Evolutionary conservation across 73 alveolate genomes (phyloP).

Genomic region (Tetrahymena borealis): DNA sequence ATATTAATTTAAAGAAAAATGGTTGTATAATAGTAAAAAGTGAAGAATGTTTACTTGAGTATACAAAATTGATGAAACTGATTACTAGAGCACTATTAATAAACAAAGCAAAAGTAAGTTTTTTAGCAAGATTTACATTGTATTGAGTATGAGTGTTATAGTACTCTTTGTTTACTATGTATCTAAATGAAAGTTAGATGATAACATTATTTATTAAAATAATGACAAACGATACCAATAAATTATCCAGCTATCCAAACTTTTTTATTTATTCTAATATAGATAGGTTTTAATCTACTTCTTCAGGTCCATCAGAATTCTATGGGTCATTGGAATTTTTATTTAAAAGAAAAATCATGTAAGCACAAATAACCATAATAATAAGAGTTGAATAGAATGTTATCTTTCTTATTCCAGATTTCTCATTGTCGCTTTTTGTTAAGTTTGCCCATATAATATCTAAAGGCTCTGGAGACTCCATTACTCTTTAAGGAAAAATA

Average conservation of each 20-base stretch:
- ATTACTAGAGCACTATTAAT: conserved; percentile 20
- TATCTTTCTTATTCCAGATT: neutral
- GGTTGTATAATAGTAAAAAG: neutral
- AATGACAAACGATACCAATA: conserved; percentile 13
- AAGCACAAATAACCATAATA: neutral
- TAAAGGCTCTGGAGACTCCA: conserved; percentile 58
- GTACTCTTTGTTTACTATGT: conserved; percentile 15
- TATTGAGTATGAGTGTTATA: conserved; percentile 31
- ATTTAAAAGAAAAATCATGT: neutral
- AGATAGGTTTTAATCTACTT: neutral
- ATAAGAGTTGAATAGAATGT: neutral
- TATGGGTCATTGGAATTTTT: neutral
- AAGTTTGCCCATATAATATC: conserved; percentile 15
- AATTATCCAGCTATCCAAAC: neutral
- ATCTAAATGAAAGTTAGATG: neutral
- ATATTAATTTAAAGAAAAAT: neutral
- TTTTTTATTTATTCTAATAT: neutral
- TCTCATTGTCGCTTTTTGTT: neutral
- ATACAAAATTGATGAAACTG: neutral
- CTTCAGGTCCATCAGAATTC: neutral
- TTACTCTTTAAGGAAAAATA: neutral
- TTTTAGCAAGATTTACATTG: conserved; percentile 20
- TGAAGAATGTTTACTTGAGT: neutral
- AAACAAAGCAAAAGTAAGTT: conserved; percentile 19
- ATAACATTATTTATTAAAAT: conserved; percentile 32